Conservation (phyloP, 2,329 filamentous ascomycete species). For the Verticillium klebahnii region DNA sequence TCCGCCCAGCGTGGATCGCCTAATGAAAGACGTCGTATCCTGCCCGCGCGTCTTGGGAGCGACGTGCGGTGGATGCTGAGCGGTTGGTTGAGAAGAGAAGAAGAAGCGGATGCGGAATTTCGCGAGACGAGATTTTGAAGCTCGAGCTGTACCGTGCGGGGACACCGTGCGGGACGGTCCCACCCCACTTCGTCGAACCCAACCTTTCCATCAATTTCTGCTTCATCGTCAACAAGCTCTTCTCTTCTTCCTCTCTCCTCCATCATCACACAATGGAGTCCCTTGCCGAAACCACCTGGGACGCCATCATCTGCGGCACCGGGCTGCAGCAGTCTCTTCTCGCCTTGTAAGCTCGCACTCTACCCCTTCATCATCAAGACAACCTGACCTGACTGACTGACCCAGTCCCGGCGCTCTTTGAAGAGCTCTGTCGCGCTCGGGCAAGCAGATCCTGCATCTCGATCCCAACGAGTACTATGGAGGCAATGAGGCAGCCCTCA, state of each 20-base stretch:
- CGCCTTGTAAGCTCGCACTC: conserved; percentile 57
- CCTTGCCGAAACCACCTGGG: conserved; percentile 69
- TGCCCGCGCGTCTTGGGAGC: conserved; percentile 17
- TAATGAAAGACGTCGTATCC: conserved; percentile 47
- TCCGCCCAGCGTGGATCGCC: conserved; percentile 52
- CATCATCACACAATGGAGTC: conserved; percentile 58
- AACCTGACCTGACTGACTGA: conserved; percentile 54
- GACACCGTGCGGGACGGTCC: conserved; percentile 13
- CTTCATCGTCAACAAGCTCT: not conserved
- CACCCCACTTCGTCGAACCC: conserved; percentile 9
- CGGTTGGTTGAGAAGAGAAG: conserved; percentile 30
- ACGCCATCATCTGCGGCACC: conserved; percentile 75
- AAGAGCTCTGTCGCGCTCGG: conserved; percentile 88
- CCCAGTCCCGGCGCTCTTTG: conserved; percentile 43
- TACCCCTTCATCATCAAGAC: not conserved
- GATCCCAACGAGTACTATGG: conserved; percentile 89
- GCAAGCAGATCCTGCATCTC: conserved; percentile 86
- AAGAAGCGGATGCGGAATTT: conserved; percentile 18
- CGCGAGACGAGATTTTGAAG: conserved; percentile 6
- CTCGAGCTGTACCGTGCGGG: not conserved
- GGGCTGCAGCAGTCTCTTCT: conserved; percentile 75
- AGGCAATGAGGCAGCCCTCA: conserved; percentile 78
- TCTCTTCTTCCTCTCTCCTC: not conserved
- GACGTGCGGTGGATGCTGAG: conserved; percentile 27
- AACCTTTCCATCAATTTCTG: conserved; percentile 3